A percentile compares a stretch with the other conserved stretches of the same genome.
Evolutionary conservation across 495 filamentous ascomycete species (phyloP).

Genomic region (Antarctomyces pellizariae): DNA sequence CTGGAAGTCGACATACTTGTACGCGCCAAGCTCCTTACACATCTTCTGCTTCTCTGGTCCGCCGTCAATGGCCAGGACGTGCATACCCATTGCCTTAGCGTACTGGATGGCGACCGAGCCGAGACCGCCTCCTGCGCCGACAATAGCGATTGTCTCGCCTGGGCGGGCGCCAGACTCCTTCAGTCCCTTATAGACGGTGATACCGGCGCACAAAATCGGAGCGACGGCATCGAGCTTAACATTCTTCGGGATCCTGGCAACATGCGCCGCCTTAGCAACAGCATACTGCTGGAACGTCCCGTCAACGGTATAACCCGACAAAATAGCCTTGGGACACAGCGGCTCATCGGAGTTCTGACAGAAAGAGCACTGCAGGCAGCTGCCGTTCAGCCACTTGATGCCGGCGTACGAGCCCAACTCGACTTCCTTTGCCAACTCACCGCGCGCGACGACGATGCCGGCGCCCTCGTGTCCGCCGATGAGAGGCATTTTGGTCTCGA

Average conservation of each 20-base stretch:
- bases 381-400: constrained; percentile 81
- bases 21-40: constrained; percentile 41
- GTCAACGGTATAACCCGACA: constrained; percentile 82
- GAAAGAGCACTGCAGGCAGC: constrained; percentile 56
- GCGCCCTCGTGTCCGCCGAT: constrained; percentile 91
- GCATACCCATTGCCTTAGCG: constrained; percentile 70
- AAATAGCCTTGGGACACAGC: constrained; percentile 43
- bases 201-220: constrained; percentile 67
- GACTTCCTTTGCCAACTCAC: constrained; percentile 45
- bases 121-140: constrained; percentile 73
- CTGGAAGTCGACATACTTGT: constrained; percentile 55
- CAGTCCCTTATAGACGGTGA: constrained; percentile 84
- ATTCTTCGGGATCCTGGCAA: constrained; percentile 55
- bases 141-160: constrained; percentile 64
- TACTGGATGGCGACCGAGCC: constrained; percentile 70
- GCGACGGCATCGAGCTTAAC: constrained; percentile 53
- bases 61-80: constrained; percentile 53
- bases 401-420: constrained; percentile 63
- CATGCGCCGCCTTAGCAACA: constrained; percentile 64
- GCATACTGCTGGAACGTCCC: constrained; percentile 85
- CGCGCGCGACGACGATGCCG: constrained; percentile 61
- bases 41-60: constrained; percentile 56
- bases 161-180: constrained; percentile 57
- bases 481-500: constrained; percentile 54
- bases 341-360: constrained; percentile 51